Percentiles rank a stretch among this genome's conserved stretches.
Evolutionary conservation across 176 grass and related monocot genomes (phyloP).

Genomic region (Carex scoparia): DNA sequence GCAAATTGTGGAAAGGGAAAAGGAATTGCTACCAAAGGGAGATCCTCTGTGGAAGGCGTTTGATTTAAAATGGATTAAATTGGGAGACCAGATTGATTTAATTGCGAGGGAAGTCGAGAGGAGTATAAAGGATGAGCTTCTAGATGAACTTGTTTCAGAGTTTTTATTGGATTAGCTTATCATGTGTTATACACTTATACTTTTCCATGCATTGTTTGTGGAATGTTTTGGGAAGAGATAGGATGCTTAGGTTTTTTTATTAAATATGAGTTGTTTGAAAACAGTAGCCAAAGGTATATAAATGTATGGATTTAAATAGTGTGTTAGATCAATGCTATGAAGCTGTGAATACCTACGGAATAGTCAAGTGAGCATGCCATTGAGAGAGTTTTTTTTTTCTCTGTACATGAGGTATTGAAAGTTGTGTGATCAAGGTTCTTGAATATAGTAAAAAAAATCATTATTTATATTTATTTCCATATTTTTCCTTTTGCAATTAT

Average conservation of each 20-base stretch:
- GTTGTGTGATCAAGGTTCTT: neutral
- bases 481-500: neutral
- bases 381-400: conserved; percentile 4
- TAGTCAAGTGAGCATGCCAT: neutral
- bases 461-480: neutral
- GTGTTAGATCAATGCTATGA: neutral
- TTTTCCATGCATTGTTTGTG: neutral
- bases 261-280: neutral
- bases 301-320: neutral
- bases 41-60: conserved; percentile 40
- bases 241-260: neutral
- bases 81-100: conserved; percentile 42
- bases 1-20: conserved; percentile 37
- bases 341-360: neutral
- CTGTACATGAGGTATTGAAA: neutral
- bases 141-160: conserved; percentile 61
- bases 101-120: conserved; percentile 68
- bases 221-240: neutral
- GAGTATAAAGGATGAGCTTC: conserved; percentile 58
- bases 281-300: neutral
- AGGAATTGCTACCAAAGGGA: conserved; percentile 24
- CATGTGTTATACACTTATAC: neutral
- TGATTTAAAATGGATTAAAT: conserved; percentile 47
- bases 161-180: conserved; percentile 19
- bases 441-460: neutral